Conservation (phyloP, 2,329 filamentous ascomycete genomes). For the Aspergillus texensis region DNA sequence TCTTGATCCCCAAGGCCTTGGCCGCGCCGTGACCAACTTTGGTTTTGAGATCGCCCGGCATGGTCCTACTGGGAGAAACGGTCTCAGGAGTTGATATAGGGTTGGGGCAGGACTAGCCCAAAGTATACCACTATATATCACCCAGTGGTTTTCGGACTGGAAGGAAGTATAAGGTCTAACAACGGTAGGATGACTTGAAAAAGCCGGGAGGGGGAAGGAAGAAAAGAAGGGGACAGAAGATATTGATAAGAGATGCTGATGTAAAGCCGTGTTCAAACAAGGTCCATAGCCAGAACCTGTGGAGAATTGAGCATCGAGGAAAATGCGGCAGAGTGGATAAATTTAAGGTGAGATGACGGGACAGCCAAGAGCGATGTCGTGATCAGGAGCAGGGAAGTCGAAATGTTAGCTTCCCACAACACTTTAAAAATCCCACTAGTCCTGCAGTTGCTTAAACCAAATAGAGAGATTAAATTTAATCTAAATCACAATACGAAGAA, state of each 20-base stretch:
- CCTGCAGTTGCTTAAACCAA: conserved; percentile 2
- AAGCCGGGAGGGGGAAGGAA: not conserved
- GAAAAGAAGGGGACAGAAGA: conserved; percentile 1
- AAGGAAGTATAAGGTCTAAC: not conserved
- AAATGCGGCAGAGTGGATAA: conserved; percentile 10
- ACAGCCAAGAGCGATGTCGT: conserved; percentile 32
- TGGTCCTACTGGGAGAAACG: conserved; percentile 22
- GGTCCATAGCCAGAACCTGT: conserved; percentile 13
- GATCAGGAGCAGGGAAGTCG: conserved; percentile 27
- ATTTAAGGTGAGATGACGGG: conserved; percentile 20
- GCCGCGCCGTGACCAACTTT: conserved; percentile 74
- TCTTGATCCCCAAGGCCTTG: conserved; percentile 79
- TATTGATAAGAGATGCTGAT: not conserved
- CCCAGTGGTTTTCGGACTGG: not conserved
- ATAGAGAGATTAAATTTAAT: not conserved
- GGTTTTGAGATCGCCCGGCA: conserved; percentile 43
- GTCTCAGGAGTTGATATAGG: not conserved
- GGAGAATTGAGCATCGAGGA: conserved; percentile 7
- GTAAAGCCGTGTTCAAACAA: conserved; percentile 12
- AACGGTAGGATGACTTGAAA: not conserved
- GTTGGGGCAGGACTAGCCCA: not conserved
- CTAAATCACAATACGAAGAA: not conserved
- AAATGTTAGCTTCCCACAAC: conserved; percentile 19
- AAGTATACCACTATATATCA: not conserved
- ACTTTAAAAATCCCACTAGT: conserved; percentile 2